Evolutionary conservation across 2,329 filamentous ascomycete genomes (phyloP).

Genomic region (Chaetomiaceae sp.): DNA sequence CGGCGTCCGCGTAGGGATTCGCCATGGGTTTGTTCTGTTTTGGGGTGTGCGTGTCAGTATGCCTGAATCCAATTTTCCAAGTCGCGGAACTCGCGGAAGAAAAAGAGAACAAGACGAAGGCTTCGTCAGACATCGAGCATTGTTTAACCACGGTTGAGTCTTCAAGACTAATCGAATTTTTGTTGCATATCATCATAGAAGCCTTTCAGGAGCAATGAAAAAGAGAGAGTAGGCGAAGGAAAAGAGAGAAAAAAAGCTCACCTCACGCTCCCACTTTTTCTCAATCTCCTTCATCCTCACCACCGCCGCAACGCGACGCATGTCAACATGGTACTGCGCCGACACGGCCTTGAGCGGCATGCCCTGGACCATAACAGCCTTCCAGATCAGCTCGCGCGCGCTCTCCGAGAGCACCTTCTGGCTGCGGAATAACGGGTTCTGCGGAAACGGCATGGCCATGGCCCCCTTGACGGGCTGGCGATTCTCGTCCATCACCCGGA

Average conservation of each 20-base stretch:
- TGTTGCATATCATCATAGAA: conserved; percentile 56
- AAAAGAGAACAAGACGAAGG: no score
- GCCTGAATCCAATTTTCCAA: no score
- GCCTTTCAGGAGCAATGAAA: conserved; percentile 16
- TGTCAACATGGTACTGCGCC: conserved; percentile 70
- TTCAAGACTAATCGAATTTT: conserved; percentile 99
- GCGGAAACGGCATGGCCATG: conserved; percentile 62
- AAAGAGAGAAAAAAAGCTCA: conserved; percentile 44
- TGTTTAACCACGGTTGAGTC: conserved; percentile 85
- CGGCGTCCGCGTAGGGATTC: conserved; percentile 67
- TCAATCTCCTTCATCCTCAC: conserved; percentile 83
- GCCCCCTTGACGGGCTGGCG: conserved; percentile 23
- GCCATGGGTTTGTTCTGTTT: conserved; percentile 69
- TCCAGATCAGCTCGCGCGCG: conserved; percentile 69
- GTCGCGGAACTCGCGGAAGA: no score
- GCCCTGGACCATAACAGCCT: conserved; percentile 59
- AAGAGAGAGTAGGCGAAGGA: conserved; percentile 11
- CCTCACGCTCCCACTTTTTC: conserved; percentile 69
- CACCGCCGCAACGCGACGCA: conserved; percentile 79
- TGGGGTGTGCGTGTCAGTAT: no score
- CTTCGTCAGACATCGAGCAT: conserved; percentile 65
- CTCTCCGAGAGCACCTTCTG: conserved; percentile 69
- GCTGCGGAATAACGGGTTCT: conserved; percentile 66
- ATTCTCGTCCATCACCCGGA: background rate
- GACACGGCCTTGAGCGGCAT: conserved; percentile 72